A percentile compares a stretch with the other conserved stretches of the same genome.
Conservation (phyloP, 2,329 filamentous ascomycete species). For the Aquanectria penicillioides region DNA sequence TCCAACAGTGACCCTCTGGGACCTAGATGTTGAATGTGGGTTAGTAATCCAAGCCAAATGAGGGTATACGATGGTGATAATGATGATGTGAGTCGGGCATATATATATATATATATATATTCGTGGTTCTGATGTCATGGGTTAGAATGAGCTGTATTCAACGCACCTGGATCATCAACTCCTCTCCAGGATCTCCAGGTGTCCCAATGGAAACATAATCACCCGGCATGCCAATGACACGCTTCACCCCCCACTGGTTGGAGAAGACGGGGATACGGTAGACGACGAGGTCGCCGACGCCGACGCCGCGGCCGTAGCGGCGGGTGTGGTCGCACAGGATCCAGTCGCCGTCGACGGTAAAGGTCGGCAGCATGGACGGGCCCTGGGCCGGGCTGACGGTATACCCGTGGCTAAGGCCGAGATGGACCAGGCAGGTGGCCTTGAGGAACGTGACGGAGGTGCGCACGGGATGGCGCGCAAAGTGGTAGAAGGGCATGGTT, state of each 20-base stretch:
- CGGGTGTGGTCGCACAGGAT: constrained; percentile 75
- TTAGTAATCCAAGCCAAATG: too few species aligned
- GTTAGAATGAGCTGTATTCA: too few species aligned
- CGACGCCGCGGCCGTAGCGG: constrained; percentile 70
- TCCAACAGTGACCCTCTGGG: constrained; percentile 90
- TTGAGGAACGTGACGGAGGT: constrained; percentile 48
- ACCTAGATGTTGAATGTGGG: constrained; percentile 63
- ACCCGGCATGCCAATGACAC: constrained; percentile 79
- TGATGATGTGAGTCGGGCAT: neutral
- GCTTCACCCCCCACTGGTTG: constrained; percentile 75
- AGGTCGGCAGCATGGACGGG: constrained; percentile 90
- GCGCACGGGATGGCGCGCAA: constrained; percentile 53
- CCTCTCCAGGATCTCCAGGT: constrained; percentile 58
- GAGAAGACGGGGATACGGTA: constrained; percentile 79
- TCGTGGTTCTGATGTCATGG: too few species aligned
- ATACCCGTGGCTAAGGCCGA: constrained; percentile 68
- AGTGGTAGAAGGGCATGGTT: constrained; percentile 42
- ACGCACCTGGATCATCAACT: constrained; percentile 72
- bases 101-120: too few species aligned
- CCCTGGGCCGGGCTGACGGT: constrained; percentile 70
- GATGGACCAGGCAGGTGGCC: constrained; percentile 53
- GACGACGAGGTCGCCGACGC: constrained; percentile 85
- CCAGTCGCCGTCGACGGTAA: constrained; percentile 73
- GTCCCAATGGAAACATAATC: constrained; percentile 78
- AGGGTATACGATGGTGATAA: too few species aligned